Percentiles rank a stretch among this genome's conserved stretches.
These are phyloP conservation scores for Eutrema heterophyllum DNA, from an alignment of 345 rosid species.

Conservation along the genomic window DNA sequence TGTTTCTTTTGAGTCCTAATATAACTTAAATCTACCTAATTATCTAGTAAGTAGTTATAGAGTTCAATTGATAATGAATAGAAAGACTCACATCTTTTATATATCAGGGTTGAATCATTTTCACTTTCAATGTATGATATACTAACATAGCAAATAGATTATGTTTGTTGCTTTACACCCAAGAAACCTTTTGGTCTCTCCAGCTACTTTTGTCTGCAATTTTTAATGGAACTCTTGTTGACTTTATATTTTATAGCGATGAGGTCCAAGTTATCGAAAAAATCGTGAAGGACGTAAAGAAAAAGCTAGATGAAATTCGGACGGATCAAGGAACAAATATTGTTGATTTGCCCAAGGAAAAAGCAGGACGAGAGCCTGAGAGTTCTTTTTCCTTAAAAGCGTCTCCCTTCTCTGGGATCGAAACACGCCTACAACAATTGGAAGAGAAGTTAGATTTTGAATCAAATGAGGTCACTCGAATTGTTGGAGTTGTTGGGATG, in stretches of 20 bases:
- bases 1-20: too few species aligned
- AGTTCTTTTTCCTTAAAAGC: neutral
- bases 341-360: neutral
- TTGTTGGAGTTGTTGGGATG: constrained; percentile 20
- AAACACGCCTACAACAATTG: neutral
- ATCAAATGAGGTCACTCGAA: neutral
- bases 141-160: neutral
- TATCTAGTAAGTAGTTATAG: too few species aligned
- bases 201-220: neutral
- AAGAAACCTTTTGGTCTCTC: neutral
- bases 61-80: too few species aligned
- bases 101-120: too few species aligned
- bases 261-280: neutral
- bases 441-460: neutral
- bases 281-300: constrained; percentile 1
- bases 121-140: neutral
- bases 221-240: neutral
- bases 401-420: neutral
- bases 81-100: too few species aligned
- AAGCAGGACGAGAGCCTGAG: neutral
- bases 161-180: too few species aligned
- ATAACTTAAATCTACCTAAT: too few species aligned
- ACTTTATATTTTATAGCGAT: neutral
- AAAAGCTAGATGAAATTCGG: neutral
- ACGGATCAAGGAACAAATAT: neutral